Evolutionary conservation across 495 filamentous ascomycete species (phyloP).

Genomic region (Penicillium cataractarum): DNA sequence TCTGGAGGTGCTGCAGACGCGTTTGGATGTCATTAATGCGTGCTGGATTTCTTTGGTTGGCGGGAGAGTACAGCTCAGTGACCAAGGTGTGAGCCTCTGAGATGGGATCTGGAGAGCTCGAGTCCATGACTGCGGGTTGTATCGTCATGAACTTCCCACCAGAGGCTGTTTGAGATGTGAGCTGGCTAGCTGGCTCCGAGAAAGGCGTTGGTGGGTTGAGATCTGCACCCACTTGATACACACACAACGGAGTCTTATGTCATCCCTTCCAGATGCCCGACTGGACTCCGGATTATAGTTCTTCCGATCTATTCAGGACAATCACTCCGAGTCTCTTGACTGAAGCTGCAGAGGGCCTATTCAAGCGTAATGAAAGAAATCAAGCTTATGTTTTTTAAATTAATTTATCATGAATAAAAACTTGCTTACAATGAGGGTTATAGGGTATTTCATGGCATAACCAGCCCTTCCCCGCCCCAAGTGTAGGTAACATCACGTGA

Average conservation of each 20-base stretch:
- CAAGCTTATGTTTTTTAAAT: too few species aligned
- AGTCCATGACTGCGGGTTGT: neutral
- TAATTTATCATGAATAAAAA: too few species aligned
- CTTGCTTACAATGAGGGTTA: neutral
- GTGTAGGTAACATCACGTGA: too few species aligned
- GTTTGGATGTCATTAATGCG: slow-evolving; percentile 71
- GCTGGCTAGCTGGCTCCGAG: neutral
- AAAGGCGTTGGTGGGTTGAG: neutral
- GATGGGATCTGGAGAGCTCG: slow-evolving; percentile 16
- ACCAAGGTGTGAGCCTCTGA: slow-evolving; percentile 34
- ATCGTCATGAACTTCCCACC: neutral
- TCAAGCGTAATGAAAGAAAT: too few species aligned
- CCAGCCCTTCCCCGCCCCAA: too few species aligned
- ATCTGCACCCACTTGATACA: slow-evolving; percentile 1
- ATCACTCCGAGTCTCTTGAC: too few species aligned
- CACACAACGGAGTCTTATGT: slow-evolving; percentile 2
- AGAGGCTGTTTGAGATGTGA: neutral
- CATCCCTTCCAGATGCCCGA: neutral
- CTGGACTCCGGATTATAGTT: neutral
- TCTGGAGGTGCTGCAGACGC: slow-evolving; percentile 75
- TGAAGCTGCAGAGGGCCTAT: too few species aligned
- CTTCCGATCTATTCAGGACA: neutral
- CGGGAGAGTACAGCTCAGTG: slow-evolving; percentile 70
- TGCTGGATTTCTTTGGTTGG: slow-evolving; percentile 49
- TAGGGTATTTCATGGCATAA: neutral